Base-by-base conservation (phyloP, 139 green algal species). In the Trebouxia sp. region DNA sequence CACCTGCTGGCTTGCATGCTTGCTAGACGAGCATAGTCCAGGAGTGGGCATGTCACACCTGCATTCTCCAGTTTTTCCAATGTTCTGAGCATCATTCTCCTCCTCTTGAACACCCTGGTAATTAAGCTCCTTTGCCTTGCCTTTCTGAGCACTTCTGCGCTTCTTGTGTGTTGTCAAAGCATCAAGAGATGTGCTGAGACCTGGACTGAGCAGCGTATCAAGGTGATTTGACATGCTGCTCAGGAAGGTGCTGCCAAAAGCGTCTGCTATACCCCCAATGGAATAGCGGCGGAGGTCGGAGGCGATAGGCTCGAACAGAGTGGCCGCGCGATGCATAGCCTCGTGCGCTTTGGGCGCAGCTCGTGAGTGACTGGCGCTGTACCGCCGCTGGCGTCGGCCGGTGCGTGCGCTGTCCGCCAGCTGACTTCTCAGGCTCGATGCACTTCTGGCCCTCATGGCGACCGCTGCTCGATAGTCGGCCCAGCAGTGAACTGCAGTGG, bases 381-480 rank as follows among this genome's bases (percentile, higher is more conserved):
- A 82, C 17, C 84, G 80, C 39, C 80, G 84, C 77, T 56, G 67
- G 10, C 41, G 17, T 24, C 39, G n/a, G 10, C 41, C 24, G 9
- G n/a, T 26, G 24, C 56, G 77, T 9, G 39, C 32, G 35, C 76
- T 43, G 22, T 37, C 30, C 15, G 51, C 35, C 11, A 41, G n/a
- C 37, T 67, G 56, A 65, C 15, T 47, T 10, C 81, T 67, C 55
- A 88, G 65, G 67, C 86, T 82, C 2, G 39, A 65, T 58, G 86
- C 85, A 65, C 86, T 78, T 30, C 38, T 39, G 1, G 84, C 81
- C 6, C 75, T 45, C 79, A 91, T 83, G 22, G 39, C 69, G n/a
- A 12, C 38, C 5, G 86, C 87, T 38, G 88, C 87, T 24, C 48
- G 48, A 39, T 90, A 86, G 65, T 92, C 88, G 26, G 80, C 82